These are phyloP conservation scores for Cladosporium phlei DNA, from an alignment of 2,329 filamentous ascomycete species.

Conservation along the genomic window DNA sequence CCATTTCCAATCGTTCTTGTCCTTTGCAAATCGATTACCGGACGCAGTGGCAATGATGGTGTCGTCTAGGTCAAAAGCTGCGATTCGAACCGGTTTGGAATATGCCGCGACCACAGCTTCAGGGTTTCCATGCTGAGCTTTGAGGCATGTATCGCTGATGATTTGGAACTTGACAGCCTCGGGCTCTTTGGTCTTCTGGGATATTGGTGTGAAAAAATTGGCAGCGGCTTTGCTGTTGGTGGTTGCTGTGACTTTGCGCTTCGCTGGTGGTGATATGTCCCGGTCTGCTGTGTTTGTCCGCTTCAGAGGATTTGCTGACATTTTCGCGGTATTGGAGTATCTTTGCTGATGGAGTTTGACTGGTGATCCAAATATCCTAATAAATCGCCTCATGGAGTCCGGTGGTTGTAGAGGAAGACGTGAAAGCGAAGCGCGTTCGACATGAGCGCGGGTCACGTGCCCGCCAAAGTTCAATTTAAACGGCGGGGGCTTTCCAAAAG, in stretches of 20 bases:
- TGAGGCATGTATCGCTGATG: conserved; percentile 64
- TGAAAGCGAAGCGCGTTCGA: too few relatives aligned
- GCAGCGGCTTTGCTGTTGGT: conserved; percentile 63
- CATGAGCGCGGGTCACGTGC: too few relatives aligned
- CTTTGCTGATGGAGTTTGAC: background rate
- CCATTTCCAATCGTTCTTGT: conserved; percentile 86
- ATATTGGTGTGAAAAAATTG: conserved; percentile 82
- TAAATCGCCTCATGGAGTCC: background rate
- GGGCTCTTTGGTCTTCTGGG: conserved; percentile 66
- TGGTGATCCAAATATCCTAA: background rate
- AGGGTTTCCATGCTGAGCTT: conserved; percentile 10
- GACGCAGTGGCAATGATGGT: conserved; percentile 78
- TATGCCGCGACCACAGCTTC: conserved; percentile 59
- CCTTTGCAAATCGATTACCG: conserved; percentile 69
- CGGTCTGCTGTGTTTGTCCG: conserved; percentile 36
- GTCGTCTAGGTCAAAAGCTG: conserved; percentile 75
- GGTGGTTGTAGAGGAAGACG: too few relatives aligned
- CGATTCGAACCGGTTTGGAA: conserved; percentile 54
- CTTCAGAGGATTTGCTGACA: conserved; percentile 28
- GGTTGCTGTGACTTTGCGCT: conserved; percentile 50
- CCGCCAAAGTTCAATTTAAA: too few relatives aligned
- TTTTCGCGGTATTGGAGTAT: background rate
- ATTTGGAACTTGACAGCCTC: conserved; percentile 67
- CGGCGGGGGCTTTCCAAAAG: too few relatives aligned
- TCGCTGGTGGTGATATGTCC: conserved; percentile 53